These are phyloP conservation scores for Flaveria trinervia DNA, from an alignment of 129 eudicot genomes.

Conservation along the genomic window DNA sequence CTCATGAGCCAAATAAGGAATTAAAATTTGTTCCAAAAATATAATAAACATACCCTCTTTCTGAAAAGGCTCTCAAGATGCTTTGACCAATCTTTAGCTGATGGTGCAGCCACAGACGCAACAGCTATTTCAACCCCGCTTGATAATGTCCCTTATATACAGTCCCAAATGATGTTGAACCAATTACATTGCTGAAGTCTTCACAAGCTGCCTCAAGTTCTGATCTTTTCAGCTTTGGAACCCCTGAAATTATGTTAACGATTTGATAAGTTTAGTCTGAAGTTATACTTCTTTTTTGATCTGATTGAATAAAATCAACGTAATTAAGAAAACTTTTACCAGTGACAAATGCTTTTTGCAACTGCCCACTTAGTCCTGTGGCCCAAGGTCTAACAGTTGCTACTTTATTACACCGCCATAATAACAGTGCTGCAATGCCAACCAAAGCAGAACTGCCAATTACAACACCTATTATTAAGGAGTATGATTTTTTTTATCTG, in stretches of 20 bases:
- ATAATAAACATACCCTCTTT: slow-evolving; percentile 61
- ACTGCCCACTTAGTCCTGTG: slow-evolving; percentile 89
- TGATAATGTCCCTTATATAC: slow-evolving; percentile 89
- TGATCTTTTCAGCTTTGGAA: slow-evolving; percentile 77
- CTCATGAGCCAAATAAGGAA: slow-evolving; percentile 1
- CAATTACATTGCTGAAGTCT: slow-evolving; percentile 95
- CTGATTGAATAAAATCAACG: not conserved
- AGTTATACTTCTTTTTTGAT: not conserved
- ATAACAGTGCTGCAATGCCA: slow-evolving; percentile 34
- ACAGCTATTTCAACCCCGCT: slow-evolving; percentile 97
- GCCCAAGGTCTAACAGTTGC: slow-evolving; percentile 79
- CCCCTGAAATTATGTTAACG: slow-evolving; percentile 53
- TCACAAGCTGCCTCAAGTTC: slow-evolving; percentile 98
- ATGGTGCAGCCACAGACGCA: slow-evolving; percentile 59
- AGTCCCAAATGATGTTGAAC: slow-evolving; percentile 65
- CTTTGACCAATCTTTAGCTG: slow-evolving; percentile 81
- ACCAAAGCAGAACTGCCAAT: slow-evolving; percentile 55
- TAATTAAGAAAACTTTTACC: slow-evolving; percentile 42
- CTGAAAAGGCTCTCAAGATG: slow-evolving; percentile 66
- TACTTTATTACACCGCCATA: slow-evolving; percentile 52
- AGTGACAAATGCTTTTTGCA: slow-evolving; percentile 82
- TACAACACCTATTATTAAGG: slow-evolving; percentile 32
- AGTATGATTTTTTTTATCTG: not conserved
- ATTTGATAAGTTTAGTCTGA: slow-evolving; percentile 11
- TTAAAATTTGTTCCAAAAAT: not conserved